These are phyloP conservation scores for Saturnispora besseyi DNA, from an alignment of 805 yeast genomes.

Conservation along the genomic window DNA sequence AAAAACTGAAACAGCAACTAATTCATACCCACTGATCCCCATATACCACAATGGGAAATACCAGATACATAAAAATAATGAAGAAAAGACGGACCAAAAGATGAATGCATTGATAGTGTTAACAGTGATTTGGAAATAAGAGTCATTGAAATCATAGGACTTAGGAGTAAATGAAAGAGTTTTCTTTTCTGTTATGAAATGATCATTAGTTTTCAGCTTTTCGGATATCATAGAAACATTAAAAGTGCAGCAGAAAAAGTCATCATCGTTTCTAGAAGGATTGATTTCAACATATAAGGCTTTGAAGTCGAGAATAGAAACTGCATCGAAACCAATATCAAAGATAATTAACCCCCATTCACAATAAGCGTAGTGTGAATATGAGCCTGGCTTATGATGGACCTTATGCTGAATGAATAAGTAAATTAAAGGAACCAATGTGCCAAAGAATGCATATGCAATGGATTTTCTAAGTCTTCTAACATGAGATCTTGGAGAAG, in stretches of 20 bases:
- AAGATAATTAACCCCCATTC: constrained; percentile 86
- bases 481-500: constrained; percentile 37
- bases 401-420: constrained; percentile 92
- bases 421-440: constrained; percentile 73
- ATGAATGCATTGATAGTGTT: constrained; percentile 58
- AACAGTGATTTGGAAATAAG: constrained; percentile 31
- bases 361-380: constrained; percentile 86
- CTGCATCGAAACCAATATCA: constrained; percentile 79
- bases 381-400: constrained; percentile 83
- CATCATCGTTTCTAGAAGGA: constrained; percentile 19
- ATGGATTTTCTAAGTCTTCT: constrained; percentile 47
- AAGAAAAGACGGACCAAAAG: constrained; percentile 79
- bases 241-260: constrained; percentile 22
- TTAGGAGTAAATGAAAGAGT: constrained; percentile 17
- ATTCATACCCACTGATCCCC: constrained; percentile 96
- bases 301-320: constrained; percentile 63
- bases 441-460: constrained; percentile 55
- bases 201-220: background rate
- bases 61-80: constrained; percentile 85
- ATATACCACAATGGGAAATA: constrained; percentile 96
- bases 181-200: background rate
- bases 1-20: constrained; percentile 46
- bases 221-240: constrained; percentile 7
- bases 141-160: constrained; percentile 14
- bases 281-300: constrained; percentile 43